Base-by-base conservation (phyloP, 306 rosid species). In the Canavalia ensiformis region DNA sequence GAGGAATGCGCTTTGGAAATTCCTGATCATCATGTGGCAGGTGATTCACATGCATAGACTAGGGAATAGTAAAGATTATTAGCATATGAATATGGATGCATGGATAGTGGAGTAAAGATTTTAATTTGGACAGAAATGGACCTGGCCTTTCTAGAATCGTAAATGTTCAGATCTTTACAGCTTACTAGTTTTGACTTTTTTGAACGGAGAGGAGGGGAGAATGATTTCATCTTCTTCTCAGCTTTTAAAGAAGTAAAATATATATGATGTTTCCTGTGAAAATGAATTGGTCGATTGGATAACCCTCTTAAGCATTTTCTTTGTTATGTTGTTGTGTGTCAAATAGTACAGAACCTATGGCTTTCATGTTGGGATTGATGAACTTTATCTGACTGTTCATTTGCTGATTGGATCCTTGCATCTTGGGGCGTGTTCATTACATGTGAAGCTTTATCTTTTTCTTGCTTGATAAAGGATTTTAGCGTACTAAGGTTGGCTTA, bases 381-480 rank as follows among this genome's bases (percentile, higher is more conserved):
- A 18, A 18, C 25, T 57, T 68, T 34, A 13, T 8, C 11, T 39
- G 8, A 55, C 50, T 78, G 62, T 70, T 58, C 25, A 59, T 75
- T 54, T 79, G 3, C 41, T 71, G 11, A 42, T 45, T 44, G 68
- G 39, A 68, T 46, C 37, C 56, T 37, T 29, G 33, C 46, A 50
- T 47, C 63, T 70, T 60, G 33, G 0, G 13, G 1, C 13, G 1
- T 58, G 50, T 7, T 68, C n/a, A 44, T 33, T 25, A 4, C n/a
- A 45, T 46, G 51, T 77, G 50, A 78, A 57, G 70, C 18, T 72
- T 34, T 41, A 8, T 74, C 33, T 70, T 5, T 46, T 72, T 33
- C 50, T 34, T 81, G 62, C 34, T 58, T 1, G 25, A 31, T 59
- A 28, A 71, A 74, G n/a, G 55, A 72, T 71, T 75, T 47, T 66